Conservation (phyloP, 805 yeast genomes). For the Candida hungchunana region DNA sequence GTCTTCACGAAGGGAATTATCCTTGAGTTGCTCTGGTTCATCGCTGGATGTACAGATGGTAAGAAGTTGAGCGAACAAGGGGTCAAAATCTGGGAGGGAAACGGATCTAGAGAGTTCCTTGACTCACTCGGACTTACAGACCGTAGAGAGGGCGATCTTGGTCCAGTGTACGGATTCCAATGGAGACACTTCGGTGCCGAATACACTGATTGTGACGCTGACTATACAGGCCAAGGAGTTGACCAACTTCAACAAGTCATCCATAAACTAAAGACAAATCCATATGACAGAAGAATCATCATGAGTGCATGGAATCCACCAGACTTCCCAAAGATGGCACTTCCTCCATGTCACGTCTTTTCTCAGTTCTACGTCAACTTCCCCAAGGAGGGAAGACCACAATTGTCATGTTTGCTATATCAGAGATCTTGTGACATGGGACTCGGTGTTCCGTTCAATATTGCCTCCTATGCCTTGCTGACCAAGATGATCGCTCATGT, state of each 20-base stretch:
- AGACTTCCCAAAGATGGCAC: conserved; percentile 88
- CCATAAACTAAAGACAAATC: conserved; percentile 75
- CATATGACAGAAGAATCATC: conserved; percentile 91
- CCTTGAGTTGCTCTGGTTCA: conserved; percentile 90
- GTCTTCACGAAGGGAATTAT: conserved; percentile 88
- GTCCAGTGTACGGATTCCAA: conserved; percentile 98
- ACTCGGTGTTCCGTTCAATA: conserved; percentile 97
- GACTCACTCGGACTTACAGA: conserved; percentile 77
- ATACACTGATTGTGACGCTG: conserved; percentile 79
- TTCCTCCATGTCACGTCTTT: conserved; percentile 98
- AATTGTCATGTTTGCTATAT: conserved; percentile 81
- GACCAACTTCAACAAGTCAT: conserved; percentile 86
- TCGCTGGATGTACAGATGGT: conserved; percentile 86
- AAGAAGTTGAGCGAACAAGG: conserved; percentile 73
- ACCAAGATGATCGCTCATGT: conserved; percentile 95
- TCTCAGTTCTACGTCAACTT: conserved; percentile 91
- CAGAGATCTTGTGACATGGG: conserved; percentile 99
- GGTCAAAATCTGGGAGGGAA: conserved; percentile 98
- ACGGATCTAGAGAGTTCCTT: conserved; percentile 88
- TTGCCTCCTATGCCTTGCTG: conserved; percentile 91
- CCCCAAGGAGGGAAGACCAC: conserved; percentile 61
- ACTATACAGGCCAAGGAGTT: conserved; percentile 82
- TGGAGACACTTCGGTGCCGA: conserved; percentile 99
- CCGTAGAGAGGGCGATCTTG: conserved; percentile 90
- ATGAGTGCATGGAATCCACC: conserved; percentile 99